Percentiles rank a stretch among this genome's conserved stretches.
Evolutionary conservation across 495 filamentous ascomycete species (phyloP).

Genomic region (Aspergillus sclerotiicarbonarius): DNA sequence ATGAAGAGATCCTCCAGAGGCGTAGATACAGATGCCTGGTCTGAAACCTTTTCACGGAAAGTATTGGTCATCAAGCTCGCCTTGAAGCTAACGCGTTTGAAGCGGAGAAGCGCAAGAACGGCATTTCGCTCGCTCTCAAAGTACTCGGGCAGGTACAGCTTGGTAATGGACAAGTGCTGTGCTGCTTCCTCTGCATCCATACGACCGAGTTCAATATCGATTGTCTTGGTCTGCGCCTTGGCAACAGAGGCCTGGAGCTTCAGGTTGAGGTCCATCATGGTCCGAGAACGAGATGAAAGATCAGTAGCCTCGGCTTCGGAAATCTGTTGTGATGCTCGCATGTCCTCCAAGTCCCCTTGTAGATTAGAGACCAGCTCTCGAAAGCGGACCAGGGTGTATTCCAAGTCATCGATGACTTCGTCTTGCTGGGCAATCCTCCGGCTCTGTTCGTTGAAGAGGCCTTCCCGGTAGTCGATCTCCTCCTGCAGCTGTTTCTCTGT

Average conservation of each 20-base stretch:
- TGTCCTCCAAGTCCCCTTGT: conserved; percentile 86
- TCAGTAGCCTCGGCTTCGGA: conserved; percentile 90
- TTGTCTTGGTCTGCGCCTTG: conserved; percentile 89
- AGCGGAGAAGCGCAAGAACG: conserved; percentile 77
- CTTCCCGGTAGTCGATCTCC: conserved; percentile 81
- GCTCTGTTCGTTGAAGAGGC: conserved; percentile 71
- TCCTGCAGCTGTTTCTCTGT: conserved; percentile 92
- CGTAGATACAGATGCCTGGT: conserved; percentile 51
- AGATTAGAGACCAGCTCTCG: conserved; percentile 82
- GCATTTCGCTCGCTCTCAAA: conserved; percentile 79
- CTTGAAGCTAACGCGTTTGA: conserved; percentile 88
- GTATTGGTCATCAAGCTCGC: conserved; percentile 74
- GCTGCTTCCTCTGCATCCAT: conserved; percentile 87
- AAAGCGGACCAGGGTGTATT: conserved; percentile 85
- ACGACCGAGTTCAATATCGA: conserved; percentile 83
- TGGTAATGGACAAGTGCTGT: conserved; percentile 83
- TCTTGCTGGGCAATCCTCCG: conserved; percentile 63
- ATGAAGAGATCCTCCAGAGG: conserved; percentile 72
- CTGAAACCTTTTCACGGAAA: conserved; percentile 70
- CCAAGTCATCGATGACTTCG: conserved; percentile 75
- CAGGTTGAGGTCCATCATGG: conserved; percentile 95
- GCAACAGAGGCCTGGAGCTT: conserved; percentile 84
- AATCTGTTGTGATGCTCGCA: conserved; percentile 84
- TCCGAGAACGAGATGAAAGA: conserved; percentile 75
- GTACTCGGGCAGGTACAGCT: conserved; percentile 84